These are phyloP conservation scores for Triticum turgidum DNA, from an alignment of 176 grass and related monocot genomes.

Conservation along the genomic window DNA sequence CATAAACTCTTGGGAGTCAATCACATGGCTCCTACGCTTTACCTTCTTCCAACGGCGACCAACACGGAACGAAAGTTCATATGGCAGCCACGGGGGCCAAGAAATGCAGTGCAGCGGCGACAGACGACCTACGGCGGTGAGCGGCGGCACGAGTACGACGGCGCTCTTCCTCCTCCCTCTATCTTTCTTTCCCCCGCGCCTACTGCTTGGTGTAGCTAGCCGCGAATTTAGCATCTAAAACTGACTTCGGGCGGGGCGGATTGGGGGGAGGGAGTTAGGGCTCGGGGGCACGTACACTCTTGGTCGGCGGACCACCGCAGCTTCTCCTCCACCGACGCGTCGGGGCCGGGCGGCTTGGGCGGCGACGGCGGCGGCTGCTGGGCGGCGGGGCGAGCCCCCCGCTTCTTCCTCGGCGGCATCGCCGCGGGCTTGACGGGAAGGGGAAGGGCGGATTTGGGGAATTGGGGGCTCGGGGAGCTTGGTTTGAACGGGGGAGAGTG, in stretches of 20 bases:
- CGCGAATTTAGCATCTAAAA: not conserved
- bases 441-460: not conserved
- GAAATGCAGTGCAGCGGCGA: too few species aligned
- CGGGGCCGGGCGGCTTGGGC: conserved; percentile 14
- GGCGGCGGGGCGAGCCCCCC: not conserved
- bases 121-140: too few species aligned
- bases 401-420: conserved; percentile 38
- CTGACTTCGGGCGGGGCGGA: not conserved
- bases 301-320: conserved; percentile 22
- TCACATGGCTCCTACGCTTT: not conserved
- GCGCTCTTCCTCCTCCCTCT: too few species aligned
- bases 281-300: conserved; percentile 29
- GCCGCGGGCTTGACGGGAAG: not conserved
- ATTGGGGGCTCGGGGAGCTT: not conserved
- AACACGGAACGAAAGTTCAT: not conserved
- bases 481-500: not conserved
- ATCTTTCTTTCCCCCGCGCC: too few species aligned
- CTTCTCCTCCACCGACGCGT: conserved; percentile 31
- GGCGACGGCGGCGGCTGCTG: not conserved
- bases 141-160: too few species aligned
- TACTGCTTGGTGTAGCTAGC: not conserved
- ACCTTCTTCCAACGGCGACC: too few species aligned
- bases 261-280: not conserved
- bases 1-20: not conserved
- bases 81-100: not conserved